Evolutionary conservation across 2,329 filamentous ascomycete species (phyloP).

Genomic region (Verticillium klebahnii): DNA sequence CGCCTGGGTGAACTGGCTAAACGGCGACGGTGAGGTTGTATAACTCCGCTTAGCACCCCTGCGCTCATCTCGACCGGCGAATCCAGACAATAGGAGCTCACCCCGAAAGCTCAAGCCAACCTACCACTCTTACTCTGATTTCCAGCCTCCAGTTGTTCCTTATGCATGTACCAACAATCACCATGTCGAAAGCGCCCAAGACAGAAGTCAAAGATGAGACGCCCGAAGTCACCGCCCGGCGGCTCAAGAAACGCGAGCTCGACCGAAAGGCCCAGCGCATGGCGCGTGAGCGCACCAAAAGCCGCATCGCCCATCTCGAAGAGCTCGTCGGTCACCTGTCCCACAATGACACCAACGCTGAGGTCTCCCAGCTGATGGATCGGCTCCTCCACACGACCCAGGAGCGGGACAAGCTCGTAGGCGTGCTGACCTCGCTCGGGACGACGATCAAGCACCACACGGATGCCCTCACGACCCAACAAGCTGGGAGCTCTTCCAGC

Average conservation of each 20-base stretch:
- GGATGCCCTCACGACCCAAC: not conserved
- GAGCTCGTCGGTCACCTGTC: conserved; percentile 16
- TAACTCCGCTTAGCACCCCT: not conserved
- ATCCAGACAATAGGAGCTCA: not conserved
- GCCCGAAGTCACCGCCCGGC: not conserved
- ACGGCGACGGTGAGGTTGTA: not conserved
- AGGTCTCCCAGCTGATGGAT: conserved; percentile 16
- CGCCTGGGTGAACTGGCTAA: not conserved
- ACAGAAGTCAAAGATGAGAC: not conserved
- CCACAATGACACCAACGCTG: conserved; percentile 14
- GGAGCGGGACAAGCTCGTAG: conserved; percentile 12
- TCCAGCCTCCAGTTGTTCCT: no score
- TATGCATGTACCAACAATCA: not conserved
- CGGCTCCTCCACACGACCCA: conserved; percentile 16
- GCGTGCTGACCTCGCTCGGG: not conserved
- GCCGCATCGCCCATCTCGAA: conserved; percentile 21
- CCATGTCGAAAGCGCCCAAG: not conserved
- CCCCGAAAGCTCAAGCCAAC: not conserved
- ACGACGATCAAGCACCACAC: not conserved
- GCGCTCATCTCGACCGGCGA: not conserved
- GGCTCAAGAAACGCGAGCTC: conserved; percentile 21
- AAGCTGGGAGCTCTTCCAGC: not conserved
- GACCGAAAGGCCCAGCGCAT: conserved; percentile 21
- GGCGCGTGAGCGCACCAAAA: conserved; percentile 21
- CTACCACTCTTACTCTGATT: no score